Evolutionary conservation across 495 filamentous ascomycete genomes (phyloP).

Genomic region (Podospora tetraspora): DNA sequence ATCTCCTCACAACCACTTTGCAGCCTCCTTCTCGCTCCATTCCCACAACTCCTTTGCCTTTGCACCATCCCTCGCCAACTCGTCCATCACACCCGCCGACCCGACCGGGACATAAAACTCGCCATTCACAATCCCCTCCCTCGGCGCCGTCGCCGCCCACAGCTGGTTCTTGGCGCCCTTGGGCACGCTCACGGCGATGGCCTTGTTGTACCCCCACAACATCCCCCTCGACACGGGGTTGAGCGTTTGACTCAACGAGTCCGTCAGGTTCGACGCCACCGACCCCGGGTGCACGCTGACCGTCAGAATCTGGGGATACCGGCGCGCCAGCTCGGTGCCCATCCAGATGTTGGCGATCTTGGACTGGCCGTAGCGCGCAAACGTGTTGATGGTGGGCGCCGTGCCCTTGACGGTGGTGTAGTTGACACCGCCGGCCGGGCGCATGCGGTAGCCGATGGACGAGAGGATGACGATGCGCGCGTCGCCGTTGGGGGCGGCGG

Average conservation of each 20-base stretch:
- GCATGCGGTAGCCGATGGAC: slow-evolving; percentile 34
- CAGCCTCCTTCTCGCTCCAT: background rate
- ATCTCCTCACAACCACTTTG: background rate
- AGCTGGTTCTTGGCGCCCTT: slow-evolving; percentile 55
- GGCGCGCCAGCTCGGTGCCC: slow-evolving; percentile 51
- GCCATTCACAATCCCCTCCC: background rate
- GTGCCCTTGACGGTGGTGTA: slow-evolving; percentile 36
- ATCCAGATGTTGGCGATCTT: slow-evolving; percentile 68
- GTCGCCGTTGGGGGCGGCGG: slow-evolving; percentile 26
- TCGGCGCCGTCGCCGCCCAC: slow-evolving; percentile 47
- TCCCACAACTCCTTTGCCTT: background rate
- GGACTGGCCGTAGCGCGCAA: slow-evolving; percentile 54
- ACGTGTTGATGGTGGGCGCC: slow-evolving; percentile 28
- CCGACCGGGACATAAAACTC: background rate
- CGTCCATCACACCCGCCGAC: background rate
- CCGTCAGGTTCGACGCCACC: slow-evolving; percentile 51
- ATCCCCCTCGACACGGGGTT: slow-evolving; percentile 11
- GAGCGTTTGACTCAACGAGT: background rate
- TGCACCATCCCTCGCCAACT: background rate
- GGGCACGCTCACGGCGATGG: slow-evolving; percentile 32
- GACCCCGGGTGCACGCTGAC: slow-evolving; percentile 63
- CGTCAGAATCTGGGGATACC: slow-evolving; percentile 49
- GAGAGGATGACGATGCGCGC: slow-evolving; percentile 40
- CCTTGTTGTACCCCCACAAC: slow-evolving; percentile 14
- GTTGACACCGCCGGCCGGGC: slow-evolving; percentile 32